A percentile compares a stretch with the other conserved stretches of the same genome.
phyloP scores from a whole-genome alignment of 2,329 filamentous ascomycete genomes.

The Cladobotryum mycophilum region DNA sequence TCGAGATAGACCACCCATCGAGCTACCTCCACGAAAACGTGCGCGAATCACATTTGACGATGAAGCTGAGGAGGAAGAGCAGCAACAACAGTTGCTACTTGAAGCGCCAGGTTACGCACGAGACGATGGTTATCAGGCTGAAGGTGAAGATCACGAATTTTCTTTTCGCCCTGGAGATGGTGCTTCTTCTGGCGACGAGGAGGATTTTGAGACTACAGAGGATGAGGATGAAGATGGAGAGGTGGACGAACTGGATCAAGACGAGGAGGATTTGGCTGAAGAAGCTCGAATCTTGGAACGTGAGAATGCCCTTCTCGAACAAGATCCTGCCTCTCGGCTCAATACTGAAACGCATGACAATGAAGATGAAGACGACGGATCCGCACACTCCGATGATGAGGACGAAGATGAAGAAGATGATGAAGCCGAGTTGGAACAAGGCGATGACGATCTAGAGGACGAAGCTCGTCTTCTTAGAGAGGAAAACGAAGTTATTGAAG shows the following conservation, averaged over 20 bases:
- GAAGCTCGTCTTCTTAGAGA: conserved; percentile 39
- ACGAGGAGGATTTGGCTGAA: background rate
- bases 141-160: conserved; percentile 12
- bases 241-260: conserved; percentile 8
- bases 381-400: conserved; percentile 24
- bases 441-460: conserved; percentile 21
- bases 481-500: conserved; percentile 29
- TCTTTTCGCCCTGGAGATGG: conserved; percentile 19
- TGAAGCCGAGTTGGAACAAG: conserved; percentile 9
- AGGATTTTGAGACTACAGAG: conserved; percentile 8
- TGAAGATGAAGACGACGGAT: conserved; percentile 26
- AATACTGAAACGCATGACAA: background rate
- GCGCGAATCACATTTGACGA: conserved; percentile 43
- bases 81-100: conserved; percentile 12
- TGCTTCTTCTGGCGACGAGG: conserved; percentile 18
- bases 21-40: conserved; percentile 69
- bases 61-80: conserved; percentile 33
- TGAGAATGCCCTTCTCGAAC: background rate
- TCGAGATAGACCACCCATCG: conserved; percentile 57
- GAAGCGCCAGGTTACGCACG: background rate
- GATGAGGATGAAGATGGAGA: conserved; percentile 16
- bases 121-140: background rate
- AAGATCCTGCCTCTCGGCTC: background rate
- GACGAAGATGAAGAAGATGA: conserved; percentile 18
- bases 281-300: background rate